Conservation (phyloP, 1,284 basidiomycete genomes). For the Puccinia hordei region DNA sequence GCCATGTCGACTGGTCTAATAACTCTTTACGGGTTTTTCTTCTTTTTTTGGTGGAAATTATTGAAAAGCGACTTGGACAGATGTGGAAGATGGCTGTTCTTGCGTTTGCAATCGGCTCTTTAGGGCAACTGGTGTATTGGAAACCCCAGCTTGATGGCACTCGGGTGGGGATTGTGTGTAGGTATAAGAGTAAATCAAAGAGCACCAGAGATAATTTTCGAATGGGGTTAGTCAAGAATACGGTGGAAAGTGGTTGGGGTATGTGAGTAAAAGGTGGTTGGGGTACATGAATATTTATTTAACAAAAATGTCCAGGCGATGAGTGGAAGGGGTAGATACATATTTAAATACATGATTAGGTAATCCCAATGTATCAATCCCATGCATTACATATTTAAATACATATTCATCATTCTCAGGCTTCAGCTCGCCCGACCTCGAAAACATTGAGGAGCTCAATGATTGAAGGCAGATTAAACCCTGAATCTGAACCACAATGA, state of each 20-base stretch:
- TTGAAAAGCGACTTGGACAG: too few species aligned
- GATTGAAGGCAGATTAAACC: too few species aligned
- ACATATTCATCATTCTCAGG: slow-evolving; percentile 10
- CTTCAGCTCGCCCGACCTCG: not conserved
- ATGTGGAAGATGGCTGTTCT: not conserved
- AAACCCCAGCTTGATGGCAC: too few species aligned
- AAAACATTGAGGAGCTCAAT: not conserved
- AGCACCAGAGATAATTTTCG: not conserved
- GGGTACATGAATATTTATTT: not conserved
- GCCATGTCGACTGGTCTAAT: not conserved
- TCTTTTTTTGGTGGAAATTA: not conserved
- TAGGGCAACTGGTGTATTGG: too few species aligned
- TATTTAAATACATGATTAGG: not conserved
- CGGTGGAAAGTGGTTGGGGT: too few species aligned
- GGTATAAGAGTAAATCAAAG: not conserved
- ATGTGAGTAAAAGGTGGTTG: not conserved
- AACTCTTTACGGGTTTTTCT: not conserved
- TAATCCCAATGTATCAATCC: too few species aligned
- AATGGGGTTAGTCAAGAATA: not conserved
- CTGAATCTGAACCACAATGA: too few species aligned
- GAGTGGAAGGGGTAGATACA: not conserved
- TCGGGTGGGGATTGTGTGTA: not conserved
- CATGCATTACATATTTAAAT: too few species aligned
- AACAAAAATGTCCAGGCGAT: too few species aligned
- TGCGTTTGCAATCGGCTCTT: too few species aligned